Base-by-base conservation (phyloP, 148 eudicot genomes). In the Arbutus unedo region DNA sequence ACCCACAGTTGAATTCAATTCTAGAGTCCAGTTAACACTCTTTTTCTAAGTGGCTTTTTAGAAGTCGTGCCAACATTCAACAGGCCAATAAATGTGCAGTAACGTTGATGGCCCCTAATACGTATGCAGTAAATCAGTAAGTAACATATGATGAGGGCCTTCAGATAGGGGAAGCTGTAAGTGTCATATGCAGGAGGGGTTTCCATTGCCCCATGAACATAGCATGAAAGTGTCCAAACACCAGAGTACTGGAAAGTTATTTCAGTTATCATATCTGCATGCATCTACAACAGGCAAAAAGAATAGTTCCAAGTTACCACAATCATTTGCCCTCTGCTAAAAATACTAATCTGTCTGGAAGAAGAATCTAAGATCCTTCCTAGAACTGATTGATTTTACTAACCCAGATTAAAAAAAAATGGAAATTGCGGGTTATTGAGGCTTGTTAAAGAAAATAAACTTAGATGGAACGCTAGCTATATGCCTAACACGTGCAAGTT, bases 1-100 rank as follows among this genome's bases (percentile, higher is more conserved):
- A 31, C 0, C 38, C 38, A 31, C 38, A 31, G 38, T 31, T 31
- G 38, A 31, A 31, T 31, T 31, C 38, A 31, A 31, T 31, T 31
- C 38, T 31, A 31, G 0, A 31, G 38, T 31, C 38, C 38, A 31
- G 38, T 31, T 31, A 31, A 31, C 38, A 31, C 38, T 31, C 38
- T 31, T 31, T 31, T 31, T 31, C 38, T 31, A 31, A 31, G 38
- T 31, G 38, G 38, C 38, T 31, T 31, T 31, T 31, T 31, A 31
- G 38, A 31, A 31, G 38, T 1, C 38, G 38, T 31, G 38, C 38
- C 38, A 31, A 31, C 38, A 1, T 31, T 31, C 38, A 31, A 31
- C n/a, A n/a, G 56, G 11, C 71, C 43, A 66, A 66, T 66, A 31
- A 66, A 66, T 66, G 71, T 66, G 71, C 71, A 66, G 71, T 66